Percentiles rank a stretch among this genome's conserved stretches.
These are phyloP conservation scores for Thinopyrum elongatum DNA, from an alignment of 176 grass and related monocot genomes.

Conservation along the genomic window DNA sequence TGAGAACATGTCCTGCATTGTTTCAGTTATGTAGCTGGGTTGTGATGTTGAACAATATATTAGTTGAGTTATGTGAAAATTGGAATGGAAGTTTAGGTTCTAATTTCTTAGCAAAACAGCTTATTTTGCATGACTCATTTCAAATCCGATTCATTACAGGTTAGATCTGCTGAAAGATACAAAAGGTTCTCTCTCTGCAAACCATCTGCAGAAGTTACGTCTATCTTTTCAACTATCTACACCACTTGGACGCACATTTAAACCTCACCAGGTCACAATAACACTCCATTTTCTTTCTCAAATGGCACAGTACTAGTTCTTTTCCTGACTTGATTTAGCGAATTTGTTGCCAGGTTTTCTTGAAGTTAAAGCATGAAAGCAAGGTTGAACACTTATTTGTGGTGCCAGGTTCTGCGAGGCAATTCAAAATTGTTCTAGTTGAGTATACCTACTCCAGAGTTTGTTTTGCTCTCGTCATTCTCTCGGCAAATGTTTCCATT, in stretches of 20 bases:
- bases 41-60: not conserved
- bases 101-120: not conserved
- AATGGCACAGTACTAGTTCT: not conserved
- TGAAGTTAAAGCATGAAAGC: conserved; percentile 91
- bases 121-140: conserved; percentile 28
- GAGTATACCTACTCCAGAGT: conserved; percentile 13
- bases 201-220: conserved; percentile 85
- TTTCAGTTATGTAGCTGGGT: not conserved
- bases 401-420: conserved; percentile 60
- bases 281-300: conserved; percentile 21
- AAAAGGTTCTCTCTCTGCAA: conserved; percentile 62
- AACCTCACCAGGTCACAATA: conserved; percentile 80
- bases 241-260: conserved; percentile 72
- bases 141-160: conserved; percentile 41
- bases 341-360: conserved; percentile 62
- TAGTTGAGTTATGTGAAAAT: not conserved
- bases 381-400: conserved; percentile 95
- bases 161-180: conserved; percentile 79
- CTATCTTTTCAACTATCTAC: conserved; percentile 81
- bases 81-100: not conserved
- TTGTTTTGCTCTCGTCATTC: not conserved
- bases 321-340: conserved; percentile 30
- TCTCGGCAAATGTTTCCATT: not conserved
- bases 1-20: not conserved
- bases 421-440: conserved; percentile 90